These are phyloP conservation scores for Tolypocladium cylindrosporum DNA, from an alignment of 2,329 filamentous ascomycete species.

Conservation along the genomic window DNA sequence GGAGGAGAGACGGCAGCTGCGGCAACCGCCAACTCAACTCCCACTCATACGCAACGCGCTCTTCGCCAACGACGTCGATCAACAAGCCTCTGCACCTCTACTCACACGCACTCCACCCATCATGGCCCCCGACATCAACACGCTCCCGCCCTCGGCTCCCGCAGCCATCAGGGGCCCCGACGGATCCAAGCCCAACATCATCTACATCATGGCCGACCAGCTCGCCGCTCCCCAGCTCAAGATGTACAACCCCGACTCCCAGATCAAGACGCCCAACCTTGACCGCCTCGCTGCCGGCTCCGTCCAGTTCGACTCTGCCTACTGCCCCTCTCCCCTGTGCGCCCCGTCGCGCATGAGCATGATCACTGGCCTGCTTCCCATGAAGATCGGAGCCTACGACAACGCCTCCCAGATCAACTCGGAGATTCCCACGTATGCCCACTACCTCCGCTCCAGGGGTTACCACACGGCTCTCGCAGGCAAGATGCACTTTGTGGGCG, in stretches of 20 bases:
- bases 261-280: constrained; percentile 87
- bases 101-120: constrained; percentile 1
- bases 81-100: not conserved
- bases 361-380: constrained; percentile 84
- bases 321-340: constrained; percentile 88
- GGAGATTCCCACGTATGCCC: constrained; percentile 83
- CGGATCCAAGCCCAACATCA: constrained; percentile 29
- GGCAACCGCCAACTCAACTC: not conserved
- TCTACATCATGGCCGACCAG: constrained; percentile 95
- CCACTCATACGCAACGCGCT: not conserved
- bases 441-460: constrained; percentile 74
- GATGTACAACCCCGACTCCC: constrained; percentile 81
- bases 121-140: constrained; percentile 70
- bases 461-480: constrained; percentile 88
- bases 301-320: constrained; percentile 87
- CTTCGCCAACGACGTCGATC: not conserved
- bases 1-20: not conserved
- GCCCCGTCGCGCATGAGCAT: constrained; percentile 90
- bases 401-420: constrained; percentile 79
- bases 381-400: constrained; percentile 86
- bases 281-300: constrained; percentile 71
- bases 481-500: constrained; percentile 96
- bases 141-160: constrained; percentile 47
- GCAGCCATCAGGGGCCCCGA: constrained; percentile 10
- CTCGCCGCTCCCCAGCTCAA: constrained; percentile 82